A percentile compares a stretch with the other conserved stretches of the same genome.
phyloP scores from a whole-genome alignment of 2,329 filamentous ascomycete species.

The Fusarium praegraminearum region DNA sequence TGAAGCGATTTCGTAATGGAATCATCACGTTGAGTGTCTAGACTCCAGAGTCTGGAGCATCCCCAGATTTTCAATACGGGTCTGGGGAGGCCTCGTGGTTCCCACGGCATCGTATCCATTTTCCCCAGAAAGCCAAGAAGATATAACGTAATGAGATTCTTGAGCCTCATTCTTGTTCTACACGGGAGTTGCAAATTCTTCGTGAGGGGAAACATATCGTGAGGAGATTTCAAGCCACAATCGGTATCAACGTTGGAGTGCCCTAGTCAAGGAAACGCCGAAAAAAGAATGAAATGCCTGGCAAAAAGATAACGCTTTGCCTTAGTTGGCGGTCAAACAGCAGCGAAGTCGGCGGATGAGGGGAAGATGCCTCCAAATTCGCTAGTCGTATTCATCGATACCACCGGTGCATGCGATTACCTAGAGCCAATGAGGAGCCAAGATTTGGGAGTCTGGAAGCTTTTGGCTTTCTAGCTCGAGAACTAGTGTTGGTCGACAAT shows the following conservation, averaged over 20 bases:
- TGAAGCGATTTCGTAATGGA: constrained; percentile 42
- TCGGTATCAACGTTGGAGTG: constrained; percentile 19
- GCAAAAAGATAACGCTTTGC: constrained; percentile 24
- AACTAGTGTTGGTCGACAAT: constrained; percentile 13
- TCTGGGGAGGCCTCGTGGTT: constrained; percentile 30
- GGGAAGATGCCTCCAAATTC: constrained; percentile 32
- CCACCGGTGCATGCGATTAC: constrained; percentile 16
- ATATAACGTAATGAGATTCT: constrained; percentile 15
- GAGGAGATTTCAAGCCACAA: constrained; percentile 31
- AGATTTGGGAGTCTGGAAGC: constrained; percentile 38
- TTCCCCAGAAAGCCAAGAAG: constrained; percentile 42
- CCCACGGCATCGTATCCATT: constrained; percentile 27
- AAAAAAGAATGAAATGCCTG: constrained; percentile 11
- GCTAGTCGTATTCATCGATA: constrained; percentile 20
- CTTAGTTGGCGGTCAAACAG: constrained; percentile 18
- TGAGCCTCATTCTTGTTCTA: constrained; percentile 27
- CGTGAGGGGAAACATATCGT: constrained; percentile 35
- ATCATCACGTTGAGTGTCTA: constrained; percentile 27
- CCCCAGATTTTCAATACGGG: constrained; percentile 28
- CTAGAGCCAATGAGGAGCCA: constrained; percentile 30
- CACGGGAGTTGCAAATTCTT: not conserved
- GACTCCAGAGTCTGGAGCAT: constrained; percentile 38
- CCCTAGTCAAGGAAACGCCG: constrained; percentile 43
- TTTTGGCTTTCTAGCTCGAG: constrained; percentile 45
- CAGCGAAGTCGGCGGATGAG: constrained; percentile 17